A percentile compares a stretch with the other conserved stretches of the same genome.
phyloP scores from a whole-genome alignment of 2,329 filamentous ascomycete species.

The Aspergillus brasiliensis region DNA sequence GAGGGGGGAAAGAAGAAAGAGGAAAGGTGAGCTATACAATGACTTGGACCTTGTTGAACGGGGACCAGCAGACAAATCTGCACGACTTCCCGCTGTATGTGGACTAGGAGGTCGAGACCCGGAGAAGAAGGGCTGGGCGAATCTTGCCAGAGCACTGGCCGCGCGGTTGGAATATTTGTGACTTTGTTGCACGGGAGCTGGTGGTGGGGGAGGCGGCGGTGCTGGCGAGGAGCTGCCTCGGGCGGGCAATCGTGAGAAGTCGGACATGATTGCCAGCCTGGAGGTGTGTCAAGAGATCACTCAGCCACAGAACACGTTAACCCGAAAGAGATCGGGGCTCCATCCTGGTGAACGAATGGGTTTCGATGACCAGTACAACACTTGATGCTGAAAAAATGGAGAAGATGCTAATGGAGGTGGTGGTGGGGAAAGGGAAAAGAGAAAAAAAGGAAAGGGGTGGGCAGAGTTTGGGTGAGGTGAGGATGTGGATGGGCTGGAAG shows the following conservation, averaged over 20 bases:
- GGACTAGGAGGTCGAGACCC: constrained; percentile 57
- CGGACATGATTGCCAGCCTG: constrained; percentile 30
- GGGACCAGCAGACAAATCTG: constrained; percentile 29
- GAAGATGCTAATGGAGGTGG: not conserved
- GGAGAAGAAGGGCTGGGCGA: constrained; percentile 58
- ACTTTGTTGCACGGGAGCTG: constrained; percentile 36
- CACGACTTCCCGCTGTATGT: constrained; percentile 43
- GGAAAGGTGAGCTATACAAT: constrained; percentile 37
- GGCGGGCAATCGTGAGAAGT: constrained; percentile 28
- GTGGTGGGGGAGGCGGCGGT: constrained; percentile 40
- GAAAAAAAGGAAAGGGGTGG: constrained; percentile 10
- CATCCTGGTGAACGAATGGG: constrained; percentile 14
- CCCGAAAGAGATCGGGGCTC: constrained; percentile 22
- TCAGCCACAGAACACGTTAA: constrained; percentile 20
- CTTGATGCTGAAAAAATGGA: not conserved
- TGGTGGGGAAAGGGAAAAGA: constrained; percentile 9
- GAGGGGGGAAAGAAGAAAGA: constrained; percentile 19
- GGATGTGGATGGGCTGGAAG: constrained; percentile 1
- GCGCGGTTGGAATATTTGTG: constrained; percentile 48
- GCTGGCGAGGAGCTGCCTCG: constrained; percentile 32
- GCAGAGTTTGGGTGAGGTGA: constrained; percentile 11
- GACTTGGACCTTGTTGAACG: constrained; percentile 42
- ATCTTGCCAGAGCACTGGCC: constrained; percentile 52
- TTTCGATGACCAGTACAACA: not conserved
- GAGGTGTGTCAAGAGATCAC: constrained; percentile 11